Percentiles rank a stretch among this genome's conserved stretches.
phyloP scores from a whole-genome alignment of 441 rosid species.

The Mallotus repandus region DNA sequence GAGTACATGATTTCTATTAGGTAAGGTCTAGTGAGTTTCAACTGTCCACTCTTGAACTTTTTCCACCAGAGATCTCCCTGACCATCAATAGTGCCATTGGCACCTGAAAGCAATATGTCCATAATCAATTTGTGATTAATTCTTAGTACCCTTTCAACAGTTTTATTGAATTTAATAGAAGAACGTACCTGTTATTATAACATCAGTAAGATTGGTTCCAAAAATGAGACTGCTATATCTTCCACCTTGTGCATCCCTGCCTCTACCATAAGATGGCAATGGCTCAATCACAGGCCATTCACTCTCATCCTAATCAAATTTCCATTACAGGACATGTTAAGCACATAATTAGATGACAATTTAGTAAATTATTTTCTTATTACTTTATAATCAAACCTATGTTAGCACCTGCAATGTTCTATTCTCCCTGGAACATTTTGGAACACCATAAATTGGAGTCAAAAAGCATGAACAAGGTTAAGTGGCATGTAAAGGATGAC shows the following conservation, averaged over 20 bases:
- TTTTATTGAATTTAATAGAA: background rate
- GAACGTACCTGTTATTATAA: constrained; percentile 59
- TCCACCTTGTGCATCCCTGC: constrained; percentile 61
- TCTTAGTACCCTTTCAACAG: background rate
- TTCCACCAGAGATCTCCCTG: constrained; percentile 81
- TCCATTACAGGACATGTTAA: constrained; percentile 2
- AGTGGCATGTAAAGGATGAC: background rate
- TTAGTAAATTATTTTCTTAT: background rate
- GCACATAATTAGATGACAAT: background rate
- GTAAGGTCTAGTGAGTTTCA: constrained; percentile 67
- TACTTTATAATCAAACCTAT: background rate
- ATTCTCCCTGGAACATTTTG: background rate
- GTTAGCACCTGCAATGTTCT: background rate
- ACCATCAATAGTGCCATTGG: constrained; percentile 77
- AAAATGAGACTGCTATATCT: constrained; percentile 64
- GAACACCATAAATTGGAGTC: background rate
- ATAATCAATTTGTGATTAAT: background rate
- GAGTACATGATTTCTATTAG: constrained; percentile 79
- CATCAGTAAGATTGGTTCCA: constrained; percentile 72
- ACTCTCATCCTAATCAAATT: constrained; percentile 48
- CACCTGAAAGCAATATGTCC: constrained; percentile 43
- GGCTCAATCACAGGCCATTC: constrained; percentile 56
- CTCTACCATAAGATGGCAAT: constrained; percentile 69
- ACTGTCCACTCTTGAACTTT: constrained; percentile 44
- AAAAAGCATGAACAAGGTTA: background rate